phyloP scores from a whole-genome alignment of 306 rosid genomes.

The Vigna angularis region DNA sequence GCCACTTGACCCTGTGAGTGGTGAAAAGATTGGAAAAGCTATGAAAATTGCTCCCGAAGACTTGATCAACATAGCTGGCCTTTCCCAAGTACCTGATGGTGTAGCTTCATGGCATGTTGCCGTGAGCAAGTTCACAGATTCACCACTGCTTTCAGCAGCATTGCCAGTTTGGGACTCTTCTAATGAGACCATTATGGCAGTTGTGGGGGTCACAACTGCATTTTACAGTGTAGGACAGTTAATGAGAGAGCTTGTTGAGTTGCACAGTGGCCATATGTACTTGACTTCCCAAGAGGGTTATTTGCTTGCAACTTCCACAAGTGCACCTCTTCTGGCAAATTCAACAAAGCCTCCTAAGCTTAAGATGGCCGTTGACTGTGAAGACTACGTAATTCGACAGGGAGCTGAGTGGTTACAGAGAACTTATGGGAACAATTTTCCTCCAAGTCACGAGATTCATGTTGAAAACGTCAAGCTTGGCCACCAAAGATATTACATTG shows the following conservation, averaged over 20 bases:
- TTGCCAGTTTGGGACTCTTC: constrained; percentile 90
- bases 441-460: constrained; percentile 83
- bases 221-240: constrained; percentile 93
- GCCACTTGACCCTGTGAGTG: constrained; percentile 88
- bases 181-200: constrained; percentile 88
- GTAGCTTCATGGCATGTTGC: constrained; percentile 97
- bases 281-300: constrained; percentile 91
- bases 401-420: constrained; percentile 84
- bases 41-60: constrained; percentile 86
- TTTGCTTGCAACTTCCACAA: constrained; percentile 91
- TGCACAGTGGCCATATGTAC: constrained; percentile 92
- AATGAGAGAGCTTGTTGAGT: constrained; percentile 93
- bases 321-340: constrained; percentile 72
- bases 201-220: constrained; percentile 96
- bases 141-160: constrained; percentile 97
- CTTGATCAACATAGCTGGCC: constrained; percentile 84
- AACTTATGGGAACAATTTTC: constrained; percentile 73
- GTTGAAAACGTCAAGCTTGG: constrained; percentile 87
- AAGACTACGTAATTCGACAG: constrained; percentile 60
- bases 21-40: constrained; percentile 93
- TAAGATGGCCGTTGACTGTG: constrained; percentile 84
- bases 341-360: constrained; percentile 73
- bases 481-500: constrained; percentile 74
- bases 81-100: constrained; percentile 91
- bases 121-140: constrained; percentile 93